Base-by-base conservation (phyloP, 176 grass and related monocot genomes). In the Hyparrhenia diplandra region DNA sequence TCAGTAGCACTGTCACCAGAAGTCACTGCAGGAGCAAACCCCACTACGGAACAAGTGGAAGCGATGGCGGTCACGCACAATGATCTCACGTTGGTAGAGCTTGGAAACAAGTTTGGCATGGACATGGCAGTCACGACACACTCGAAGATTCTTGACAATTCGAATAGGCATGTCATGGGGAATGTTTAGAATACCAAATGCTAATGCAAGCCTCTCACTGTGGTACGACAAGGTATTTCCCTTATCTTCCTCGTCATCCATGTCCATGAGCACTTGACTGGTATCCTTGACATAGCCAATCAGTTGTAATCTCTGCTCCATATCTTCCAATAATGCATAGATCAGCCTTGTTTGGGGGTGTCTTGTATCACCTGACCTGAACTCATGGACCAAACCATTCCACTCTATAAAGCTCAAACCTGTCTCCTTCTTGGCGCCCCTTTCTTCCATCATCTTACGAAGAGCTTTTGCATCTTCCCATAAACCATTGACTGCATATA, bases 321-420 rank as follows among this genome's bases (percentile, higher is more conserved):
- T 82, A 49, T 77, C 57, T 67, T 80, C 72, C 31, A 80, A 85
- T 21, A 84, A 57, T 28, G 13, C 61, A 76, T 82, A 86, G 11
- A 83, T 80, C 8, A 61, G 29, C 9, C 75, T 83, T 59, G 62
- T 76, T 40, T 41, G 21, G 16, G 41, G 71, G 17, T 75, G 86
- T 40, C 63, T 76, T 8, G 25, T 72, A 59, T 74, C 59, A 45
- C 68, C 69, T 13, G 70, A 80, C 18, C 61, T 63, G 61, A 85
- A 85, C 59, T 82, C 85, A 37, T 70, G 75, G 31, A 77, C 65
- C 16, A 79, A 64, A 40, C 75, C 86, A 46, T 88, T 88, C 76
- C 83, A 88, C 73, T 89, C 92, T 47, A 89, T 82, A 58, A 83
- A 84, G 59, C 88, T 94, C 54, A 85, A 75, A 42, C 92, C 89